These are phyloP conservation scores for Nyctanthes arbortristis DNA, from an alignment of 257 asterid genomes.

Conservation along the genomic window DNA sequence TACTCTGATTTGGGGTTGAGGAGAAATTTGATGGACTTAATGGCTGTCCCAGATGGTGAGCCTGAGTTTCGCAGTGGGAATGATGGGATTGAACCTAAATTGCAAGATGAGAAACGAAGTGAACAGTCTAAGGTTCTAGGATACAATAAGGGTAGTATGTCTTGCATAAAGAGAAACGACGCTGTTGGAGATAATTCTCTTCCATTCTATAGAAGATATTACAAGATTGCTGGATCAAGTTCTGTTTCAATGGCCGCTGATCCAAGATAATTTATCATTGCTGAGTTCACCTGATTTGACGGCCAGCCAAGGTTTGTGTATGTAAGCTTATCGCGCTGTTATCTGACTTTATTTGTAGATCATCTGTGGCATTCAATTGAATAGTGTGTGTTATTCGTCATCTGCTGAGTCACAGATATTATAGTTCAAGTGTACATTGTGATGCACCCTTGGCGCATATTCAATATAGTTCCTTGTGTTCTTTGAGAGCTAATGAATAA, in stretches of 20 bases:
- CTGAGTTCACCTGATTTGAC: constrained; percentile 17
- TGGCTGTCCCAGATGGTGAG: constrained; percentile 46
- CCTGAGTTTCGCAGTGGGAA: constrained; percentile 24
- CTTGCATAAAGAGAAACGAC: constrained; percentile 27
- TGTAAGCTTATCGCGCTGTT: constrained; percentile 32
- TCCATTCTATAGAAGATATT: constrained; percentile 3
- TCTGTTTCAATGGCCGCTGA: constrained; percentile 30
- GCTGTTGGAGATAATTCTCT: constrained; percentile 36
- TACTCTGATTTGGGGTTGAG: constrained; percentile 53
- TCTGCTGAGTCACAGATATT: constrained; percentile 12
- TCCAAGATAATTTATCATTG: constrained; percentile 15
- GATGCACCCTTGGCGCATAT: constrained; percentile 30
- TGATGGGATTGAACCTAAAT: constrained; percentile 22
- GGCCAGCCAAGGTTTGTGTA: constrained; percentile 28
- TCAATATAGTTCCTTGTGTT: constrained; percentile 23
- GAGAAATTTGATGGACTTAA: constrained; percentile 67
- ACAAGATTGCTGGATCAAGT: constrained; percentile 21
- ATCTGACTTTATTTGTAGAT: constrained; percentile 30
- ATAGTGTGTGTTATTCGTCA: constrained; percentile 27
- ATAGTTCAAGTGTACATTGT: constrained; percentile 29
- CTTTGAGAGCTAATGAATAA: constrained; percentile 26
- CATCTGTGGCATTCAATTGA: constrained; percentile 28
- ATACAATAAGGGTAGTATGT: constrained; percentile 33
- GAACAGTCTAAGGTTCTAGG: constrained; percentile 29
- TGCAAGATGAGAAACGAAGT: constrained; percentile 30